These are phyloP conservation scores for Cyclostephanos invisitatus DNA, from an alignment of 108 stramenopile genomes.

Conservation along the genomic window DNA sequence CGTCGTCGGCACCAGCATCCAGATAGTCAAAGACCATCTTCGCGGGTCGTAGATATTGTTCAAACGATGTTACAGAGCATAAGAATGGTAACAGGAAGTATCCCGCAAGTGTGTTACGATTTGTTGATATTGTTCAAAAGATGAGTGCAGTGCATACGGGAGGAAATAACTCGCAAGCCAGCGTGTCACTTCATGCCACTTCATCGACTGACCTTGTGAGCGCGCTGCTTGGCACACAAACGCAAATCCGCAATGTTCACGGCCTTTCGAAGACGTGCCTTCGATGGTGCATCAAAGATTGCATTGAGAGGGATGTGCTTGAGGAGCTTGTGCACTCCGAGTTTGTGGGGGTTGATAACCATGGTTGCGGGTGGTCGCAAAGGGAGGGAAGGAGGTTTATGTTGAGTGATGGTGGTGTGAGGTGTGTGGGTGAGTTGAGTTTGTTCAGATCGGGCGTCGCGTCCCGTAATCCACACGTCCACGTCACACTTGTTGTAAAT, in stretches of 20 bases:
- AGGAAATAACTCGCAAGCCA: no score
- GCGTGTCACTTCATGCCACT: no score
- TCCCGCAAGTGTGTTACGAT: background rate
- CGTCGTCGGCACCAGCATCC: conserved; percentile 91
- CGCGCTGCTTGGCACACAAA: conserved; percentile 78
- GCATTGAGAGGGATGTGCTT: conserved; percentile 85
- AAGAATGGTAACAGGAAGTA: background rate
- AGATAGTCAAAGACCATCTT: conserved; percentile 94
- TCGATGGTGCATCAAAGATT: conserved; percentile 88
- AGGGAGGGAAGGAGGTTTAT: background rate
- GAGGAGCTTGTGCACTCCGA: conserved; percentile 90
- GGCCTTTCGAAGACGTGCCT: conserved; percentile 72
- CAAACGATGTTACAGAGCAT: background rate
- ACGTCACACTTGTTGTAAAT: no score
- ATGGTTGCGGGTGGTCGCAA: background rate
- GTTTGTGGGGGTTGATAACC: conserved; percentile 74
- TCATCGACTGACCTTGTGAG: conserved; percentile 81
- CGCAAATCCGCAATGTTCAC: conserved; percentile 93
- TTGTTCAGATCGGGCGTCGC: no score
- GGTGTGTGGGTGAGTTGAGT: background rate
- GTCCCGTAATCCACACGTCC: no score
- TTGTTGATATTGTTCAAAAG: no score
- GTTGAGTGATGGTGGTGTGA: background rate
- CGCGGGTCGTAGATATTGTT: background rate
- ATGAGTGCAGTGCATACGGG: no score